Evolutionary conservation across 768 basidiomycete genomes (phyloP).

Genomic region (Boletus sensibilis): DNA sequence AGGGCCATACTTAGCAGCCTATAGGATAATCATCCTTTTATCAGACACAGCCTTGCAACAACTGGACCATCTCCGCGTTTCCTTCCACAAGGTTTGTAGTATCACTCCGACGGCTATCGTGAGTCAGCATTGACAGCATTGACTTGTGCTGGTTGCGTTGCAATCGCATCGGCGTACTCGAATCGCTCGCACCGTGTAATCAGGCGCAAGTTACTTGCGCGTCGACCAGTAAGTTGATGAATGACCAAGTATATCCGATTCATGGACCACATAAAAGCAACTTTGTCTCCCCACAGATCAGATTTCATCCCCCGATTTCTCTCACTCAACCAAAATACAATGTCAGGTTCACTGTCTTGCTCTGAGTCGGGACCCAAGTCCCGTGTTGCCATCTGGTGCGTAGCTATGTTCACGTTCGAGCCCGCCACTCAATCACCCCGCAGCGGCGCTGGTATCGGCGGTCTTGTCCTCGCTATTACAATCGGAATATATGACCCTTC

Average conservation of each 20-base stretch:
- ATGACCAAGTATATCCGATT: background rate
- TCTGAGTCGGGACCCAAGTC: conserved; percentile 5
- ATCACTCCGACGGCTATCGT: too few relatives aligned
- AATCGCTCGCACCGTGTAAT: too few relatives aligned
- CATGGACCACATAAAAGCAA: background rate
- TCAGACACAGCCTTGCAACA: too few relatives aligned
- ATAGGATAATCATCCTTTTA: too few relatives aligned
- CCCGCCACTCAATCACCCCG: background rate
- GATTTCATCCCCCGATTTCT: too few relatives aligned
- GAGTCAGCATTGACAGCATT: too few relatives aligned
- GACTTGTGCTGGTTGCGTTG: too few relatives aligned
- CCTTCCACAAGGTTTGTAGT: background rate
- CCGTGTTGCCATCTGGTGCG: conserved; percentile 24
- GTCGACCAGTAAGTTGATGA: background rate
- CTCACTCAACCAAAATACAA: background rate
- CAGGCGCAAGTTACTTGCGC: background rate
- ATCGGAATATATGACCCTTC: conserved; percentile 4
- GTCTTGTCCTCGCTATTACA: conserved; percentile 42
- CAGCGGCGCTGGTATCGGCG: conserved; percentile 45
- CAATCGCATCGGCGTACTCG: too few relatives aligned
- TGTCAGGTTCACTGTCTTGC: background rate
- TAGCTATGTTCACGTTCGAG: too few relatives aligned
- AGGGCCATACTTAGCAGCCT: too few relatives aligned
- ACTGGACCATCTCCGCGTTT: too few relatives aligned
- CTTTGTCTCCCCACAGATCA: background rate